Conservation (phyloP, 768 basidiomycete species). For the Termitomyces sp. region DNA sequence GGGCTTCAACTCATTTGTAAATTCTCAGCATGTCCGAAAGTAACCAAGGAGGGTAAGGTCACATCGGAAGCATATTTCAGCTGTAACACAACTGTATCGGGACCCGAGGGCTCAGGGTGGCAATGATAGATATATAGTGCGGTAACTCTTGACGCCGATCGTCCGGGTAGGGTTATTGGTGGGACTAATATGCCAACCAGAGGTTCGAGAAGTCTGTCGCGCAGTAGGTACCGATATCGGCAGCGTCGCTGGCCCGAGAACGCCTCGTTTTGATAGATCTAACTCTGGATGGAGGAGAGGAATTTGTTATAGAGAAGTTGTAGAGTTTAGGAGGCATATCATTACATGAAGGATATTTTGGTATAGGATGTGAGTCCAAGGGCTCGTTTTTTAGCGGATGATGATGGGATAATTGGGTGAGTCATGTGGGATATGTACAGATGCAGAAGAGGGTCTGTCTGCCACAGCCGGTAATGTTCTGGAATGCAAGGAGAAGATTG, state of each 20-base stretch:
- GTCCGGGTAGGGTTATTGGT: neutral
- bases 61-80: neutral
- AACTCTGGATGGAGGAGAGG: neutral
- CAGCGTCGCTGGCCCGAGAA: neutral
- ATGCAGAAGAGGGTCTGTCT: neutral
- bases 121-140: neutral
- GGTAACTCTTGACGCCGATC: neutral
- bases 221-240: neutral
- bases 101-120: neutral
- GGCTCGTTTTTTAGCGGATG: neutral
- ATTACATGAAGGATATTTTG: neutral
- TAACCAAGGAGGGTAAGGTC: neutral
- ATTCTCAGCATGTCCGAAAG: slow-evolving; percentile 1
- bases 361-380: neutral
- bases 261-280: slow-evolving; percentile 8
- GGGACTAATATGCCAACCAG: neutral
- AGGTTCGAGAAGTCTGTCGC: neutral
- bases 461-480: neutral
- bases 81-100: neutral
- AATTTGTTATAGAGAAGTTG: slow-evolving; percentile 4
- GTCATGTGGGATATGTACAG: slow-evolving; percentile 10
- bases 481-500: slow-evolving; percentile 1
- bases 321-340: neutral
- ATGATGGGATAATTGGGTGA: neutral
- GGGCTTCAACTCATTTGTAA: neutral